A percentile compares a stretch with the other conserved stretches of the same genome.
phyloP scores from a whole-genome alignment of 2,329 filamentous ascomycete species.

The Colletotrichum orbiculare region DNA sequence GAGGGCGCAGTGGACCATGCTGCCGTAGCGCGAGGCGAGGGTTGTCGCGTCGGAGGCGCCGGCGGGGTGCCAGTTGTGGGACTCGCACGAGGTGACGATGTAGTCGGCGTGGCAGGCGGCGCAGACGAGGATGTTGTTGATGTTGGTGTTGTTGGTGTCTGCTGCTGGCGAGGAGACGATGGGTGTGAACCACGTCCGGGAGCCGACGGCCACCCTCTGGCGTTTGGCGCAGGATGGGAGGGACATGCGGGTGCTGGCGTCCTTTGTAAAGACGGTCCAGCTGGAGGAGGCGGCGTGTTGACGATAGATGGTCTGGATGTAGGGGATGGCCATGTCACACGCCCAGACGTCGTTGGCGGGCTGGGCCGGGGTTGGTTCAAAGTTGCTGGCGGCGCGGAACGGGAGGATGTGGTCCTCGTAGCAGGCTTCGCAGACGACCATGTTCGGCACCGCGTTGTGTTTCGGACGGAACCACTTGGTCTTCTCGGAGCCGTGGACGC shows the following conservation, averaged over 20 bases:
- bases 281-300: slow-evolving; percentile 37
- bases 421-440: slow-evolving; percentile 53
- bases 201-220: slow-evolving; percentile 37
- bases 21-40: slow-evolving; percentile 33
- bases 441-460: slow-evolving; percentile 43
- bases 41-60: background rate
- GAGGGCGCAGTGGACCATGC: slow-evolving; percentile 43
- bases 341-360: slow-evolving; percentile 44
- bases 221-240: slow-evolving; percentile 43
- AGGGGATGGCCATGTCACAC: slow-evolving; percentile 48
- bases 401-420: slow-evolving; percentile 47
- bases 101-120: slow-evolving; percentile 51
- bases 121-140: slow-evolving; percentile 45
- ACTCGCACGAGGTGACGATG: slow-evolving; percentile 45
- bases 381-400: slow-evolving; percentile 44
- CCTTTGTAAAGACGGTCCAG: slow-evolving; percentile 48
- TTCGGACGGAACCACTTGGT: slow-evolving; percentile 47
- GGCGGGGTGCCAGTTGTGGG: slow-evolving; percentile 40
- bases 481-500: slow-evolving; percentile 39
- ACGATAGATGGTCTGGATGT: slow-evolving; percentile 45
- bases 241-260: slow-evolving; percentile 43
- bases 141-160: background rate
- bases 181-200: slow-evolving; percentile 48
- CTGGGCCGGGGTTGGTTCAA: slow-evolving; percentile 42
- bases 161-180: background rate